phyloP scores from a whole-genome alignment of 805 yeast genomes.

The Candida adriatica region DNA sequence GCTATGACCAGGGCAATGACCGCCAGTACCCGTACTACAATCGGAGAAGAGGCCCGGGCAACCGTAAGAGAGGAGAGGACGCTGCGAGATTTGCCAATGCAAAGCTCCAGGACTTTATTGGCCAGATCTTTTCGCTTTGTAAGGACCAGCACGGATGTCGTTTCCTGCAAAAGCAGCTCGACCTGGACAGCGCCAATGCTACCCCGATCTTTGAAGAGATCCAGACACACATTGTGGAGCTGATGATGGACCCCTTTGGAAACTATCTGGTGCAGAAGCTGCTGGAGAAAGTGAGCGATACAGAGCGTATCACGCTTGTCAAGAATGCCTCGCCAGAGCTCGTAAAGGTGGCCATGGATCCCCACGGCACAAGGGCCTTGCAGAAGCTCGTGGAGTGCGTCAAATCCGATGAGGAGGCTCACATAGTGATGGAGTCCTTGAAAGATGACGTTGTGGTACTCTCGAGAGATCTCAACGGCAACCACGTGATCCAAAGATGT shows the following conservation, averaged over 20 bases:
- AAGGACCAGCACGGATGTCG: constrained; percentile 97
- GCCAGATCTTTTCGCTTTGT: constrained; percentile 74
- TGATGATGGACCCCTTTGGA: constrained; percentile 97
- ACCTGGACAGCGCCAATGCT: constrained; percentile 55
- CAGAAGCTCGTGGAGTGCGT: constrained; percentile 88
- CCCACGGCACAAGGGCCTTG: constrained; percentile 94
- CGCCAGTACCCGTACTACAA: constrained; percentile 17
- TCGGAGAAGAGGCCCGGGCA: constrained; percentile 13
- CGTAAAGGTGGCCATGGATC: constrained; percentile 77
- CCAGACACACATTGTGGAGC: constrained; percentile 66
- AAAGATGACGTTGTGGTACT: constrained; percentile 68
- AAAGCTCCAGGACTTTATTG: constrained; percentile 57
- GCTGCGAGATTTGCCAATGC: constrained; percentile 66
- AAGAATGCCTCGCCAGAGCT: constrained; percentile 66
- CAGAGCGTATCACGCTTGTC: constrained; percentile 65
- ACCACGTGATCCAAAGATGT: constrained; percentile 93
- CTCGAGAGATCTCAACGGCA: constrained; percentile 89
- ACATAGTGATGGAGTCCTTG: constrained; percentile 52
- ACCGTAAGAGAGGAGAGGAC: constrained; percentile 42
- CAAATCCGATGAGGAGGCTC: constrained; percentile 62
- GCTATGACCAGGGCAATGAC: constrained; percentile 7
- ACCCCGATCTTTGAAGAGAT: constrained; percentile 78
- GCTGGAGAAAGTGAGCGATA: constrained; percentile 64
- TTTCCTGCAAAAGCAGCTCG: constrained; percentile 82
- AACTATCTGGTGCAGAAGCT: constrained; percentile 89